Evolutionary conservation across 805 yeast genomes (phyloP).

Genomic region (Diddensiella transvaalensis): DNA sequence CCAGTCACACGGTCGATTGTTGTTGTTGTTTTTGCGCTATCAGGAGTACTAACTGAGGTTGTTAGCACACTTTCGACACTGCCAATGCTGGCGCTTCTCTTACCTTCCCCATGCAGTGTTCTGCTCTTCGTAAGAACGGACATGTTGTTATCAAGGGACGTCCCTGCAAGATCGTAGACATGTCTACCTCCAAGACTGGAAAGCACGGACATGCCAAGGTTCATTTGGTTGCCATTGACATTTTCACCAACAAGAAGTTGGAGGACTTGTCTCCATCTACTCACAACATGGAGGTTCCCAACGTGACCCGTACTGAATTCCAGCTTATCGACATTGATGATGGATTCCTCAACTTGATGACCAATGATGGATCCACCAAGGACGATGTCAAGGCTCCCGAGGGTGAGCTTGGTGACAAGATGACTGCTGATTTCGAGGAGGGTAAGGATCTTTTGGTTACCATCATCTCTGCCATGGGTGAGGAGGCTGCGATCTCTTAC

Average conservation of each 20-base stretch:
- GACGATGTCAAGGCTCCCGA: constrained; percentile 99
- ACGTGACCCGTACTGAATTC: constrained; percentile 92
- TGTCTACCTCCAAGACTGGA: constrained; percentile 99
- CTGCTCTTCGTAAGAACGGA: constrained; percentile 99
- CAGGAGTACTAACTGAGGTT: no score
- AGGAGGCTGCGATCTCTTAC: constrained; percentile 98
- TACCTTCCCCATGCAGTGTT: constrained; percentile 99
- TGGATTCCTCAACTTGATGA: constrained; percentile 95
- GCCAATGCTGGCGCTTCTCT: constrained; percentile 98
- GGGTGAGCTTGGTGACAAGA: constrained; percentile 91
- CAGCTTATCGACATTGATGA: constrained; percentile 97
- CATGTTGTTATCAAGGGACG: constrained; percentile 98
- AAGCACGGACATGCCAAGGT: constrained; percentile 99
- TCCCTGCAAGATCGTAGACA: constrained; percentile 99
- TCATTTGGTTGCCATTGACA: constrained; percentile 97
- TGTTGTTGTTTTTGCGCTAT: no score
- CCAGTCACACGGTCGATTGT: no score
- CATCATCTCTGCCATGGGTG: constrained; percentile 97
- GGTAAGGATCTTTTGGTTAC: constrained; percentile 98
- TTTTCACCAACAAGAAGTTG: constrained; percentile 98
- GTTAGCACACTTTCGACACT: constrained; percentile 89
- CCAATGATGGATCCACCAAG: constrained; percentile 96
- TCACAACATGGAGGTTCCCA: constrained; percentile 99
- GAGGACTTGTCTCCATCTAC: constrained; percentile 99
- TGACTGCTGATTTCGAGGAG: constrained; percentile 91